Evolutionary conservation across 768 basidiomycete species (phyloP).

Genomic region (Leccinellum luteum): DNA sequence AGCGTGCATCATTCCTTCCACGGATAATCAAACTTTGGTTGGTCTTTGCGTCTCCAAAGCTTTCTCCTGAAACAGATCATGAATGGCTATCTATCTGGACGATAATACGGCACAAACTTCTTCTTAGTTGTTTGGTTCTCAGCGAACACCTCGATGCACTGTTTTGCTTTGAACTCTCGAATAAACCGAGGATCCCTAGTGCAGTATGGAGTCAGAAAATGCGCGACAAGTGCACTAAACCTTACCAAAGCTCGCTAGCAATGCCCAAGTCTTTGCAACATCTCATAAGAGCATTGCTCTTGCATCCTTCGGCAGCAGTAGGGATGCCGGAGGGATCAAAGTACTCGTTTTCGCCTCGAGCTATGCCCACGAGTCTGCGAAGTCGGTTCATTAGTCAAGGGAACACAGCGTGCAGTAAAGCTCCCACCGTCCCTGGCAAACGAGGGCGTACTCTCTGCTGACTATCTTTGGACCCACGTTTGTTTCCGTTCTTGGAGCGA

Average conservation of each 20-base stretch:
- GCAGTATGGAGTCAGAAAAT: not conserved
- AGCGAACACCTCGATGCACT: constrained; percentile 83
- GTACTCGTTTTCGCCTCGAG: constrained; percentile 95
- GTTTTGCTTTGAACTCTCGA: constrained; percentile 81
- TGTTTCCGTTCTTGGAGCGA: constrained; percentile 90
- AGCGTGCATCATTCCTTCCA: constrained; percentile 63
- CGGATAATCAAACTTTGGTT: constrained; percentile 84
- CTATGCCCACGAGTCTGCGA: constrained; percentile 78
- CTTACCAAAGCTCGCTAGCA: constrained; percentile 93
- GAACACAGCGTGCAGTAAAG: not conserved
- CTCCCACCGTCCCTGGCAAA: constrained; percentile 83
- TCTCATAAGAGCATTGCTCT: constrained; percentile 95
- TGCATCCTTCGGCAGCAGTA: constrained; percentile 92
- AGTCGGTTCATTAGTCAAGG: not conserved
- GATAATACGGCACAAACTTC: constrained; percentile 58
- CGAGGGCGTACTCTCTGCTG: constrained; percentile 90
- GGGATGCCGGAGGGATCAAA: constrained; percentile 89
- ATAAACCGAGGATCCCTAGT: constrained; percentile 94
- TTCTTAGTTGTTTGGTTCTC: constrained; percentile 85
- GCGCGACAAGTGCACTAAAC: not conserved
- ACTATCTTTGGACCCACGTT: constrained; percentile 87
- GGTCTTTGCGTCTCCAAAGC: constrained; percentile 86
- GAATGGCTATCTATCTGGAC: not conserved
- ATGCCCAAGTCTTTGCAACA: constrained; percentile 97
- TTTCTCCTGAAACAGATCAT: constrained; percentile 62